Evolutionary conservation across 768 basidiomycete genomes (phyloP), one percentile per base, ranked within the genome.

Genomic region (Rossbeevera mucosa): DNA sequence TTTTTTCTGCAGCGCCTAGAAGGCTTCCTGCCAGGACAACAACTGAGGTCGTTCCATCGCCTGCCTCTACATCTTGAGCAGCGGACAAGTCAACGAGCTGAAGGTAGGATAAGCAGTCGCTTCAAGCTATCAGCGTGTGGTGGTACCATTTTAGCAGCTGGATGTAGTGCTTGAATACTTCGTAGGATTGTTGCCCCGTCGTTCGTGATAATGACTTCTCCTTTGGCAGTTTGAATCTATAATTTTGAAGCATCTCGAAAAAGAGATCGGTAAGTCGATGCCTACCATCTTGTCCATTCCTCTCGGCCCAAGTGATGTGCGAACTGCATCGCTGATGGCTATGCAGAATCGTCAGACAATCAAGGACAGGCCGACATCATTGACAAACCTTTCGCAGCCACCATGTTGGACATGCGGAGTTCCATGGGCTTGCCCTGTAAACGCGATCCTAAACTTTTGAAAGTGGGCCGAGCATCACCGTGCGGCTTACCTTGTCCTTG

Each of bases 241-340:
- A 22, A 9, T 29, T 41, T 50, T 40, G 21, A 33, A 46, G 21
- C 36, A 38, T 13, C 28, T 38, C 33, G n/a, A 25, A 33, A 5
- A 33, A 52, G 36, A 60, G 61, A 63, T 60, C 49, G 33, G 25
- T 8, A 47, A 36, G 54, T 51, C 57, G 76, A 53, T 63, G 90
- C 95, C 95, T 63, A 91, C 95, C 95, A 98, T 98, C 78, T 98
- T 98, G 76, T 98, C 95, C 95, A 99, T 99, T 56, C 95, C 95
- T 70, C 89, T 85, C 44, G 95, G 95, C 13, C 95, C 95, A 60
- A 99, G 73, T 40, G 94, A 97, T 42, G 95, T 98, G 62, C 95
- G 80, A 40, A 99, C 94, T 48, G 93, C 95, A 77, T 96, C 94
- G 62, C 93, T 93, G 65, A 99, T 96, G 25, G 95, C 94, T 96